Base-by-base conservation (phyloP, 192 early-diverging fungal species). In the Podila clonocystis region DNA sequence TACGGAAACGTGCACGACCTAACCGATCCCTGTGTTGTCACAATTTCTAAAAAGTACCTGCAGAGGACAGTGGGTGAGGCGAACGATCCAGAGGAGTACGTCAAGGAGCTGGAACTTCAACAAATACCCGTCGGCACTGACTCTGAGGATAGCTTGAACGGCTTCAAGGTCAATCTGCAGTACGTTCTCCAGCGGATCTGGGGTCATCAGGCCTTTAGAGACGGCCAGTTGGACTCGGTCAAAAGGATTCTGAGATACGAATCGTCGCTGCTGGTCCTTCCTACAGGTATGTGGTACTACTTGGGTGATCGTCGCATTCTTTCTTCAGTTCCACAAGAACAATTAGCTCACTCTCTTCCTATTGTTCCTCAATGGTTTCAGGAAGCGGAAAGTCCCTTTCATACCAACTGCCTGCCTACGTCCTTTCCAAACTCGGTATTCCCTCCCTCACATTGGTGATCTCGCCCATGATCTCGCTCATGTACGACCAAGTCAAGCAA, bases 401-500 rank as follows among this genome's bases (percentile, higher is more conserved):
- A 4, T 95, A 94, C 69, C 94, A 95, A 82, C 85, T 95, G 0
- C 92, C 94, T 0, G 75, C 92, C 4, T 89, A 85, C n/a, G 82
- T 94, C 22, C 71, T 93, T 28, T 88, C 85, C 33, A 72, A 73
- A 30, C 62, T 80, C 7, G 77, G 77, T 0, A 55, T 73, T n/a
- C 67, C 63, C 0, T 84, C 85, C 0, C 55, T 94, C 34, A 93
- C 90, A 19, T 59, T 96, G 33, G 95, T 96, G 8, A 86, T 96
- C 17, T 94, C 91, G 2, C 95, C 95, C 5, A 90, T 91, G 67
- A 85, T 96, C 29, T 91, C 94, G 9, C 85, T 96, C 6, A 96
- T 96, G 94, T 87, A 93, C 48, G 95, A 96, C 73, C 95, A 96
- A 75, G 84, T 95, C 34, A 86, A 86, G 22, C 87, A 88, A 41